These are phyloP conservation scores for Diospyros kaki DNA, from an alignment of 148 eudicot genomes.

Conservation along the genomic window DNA sequence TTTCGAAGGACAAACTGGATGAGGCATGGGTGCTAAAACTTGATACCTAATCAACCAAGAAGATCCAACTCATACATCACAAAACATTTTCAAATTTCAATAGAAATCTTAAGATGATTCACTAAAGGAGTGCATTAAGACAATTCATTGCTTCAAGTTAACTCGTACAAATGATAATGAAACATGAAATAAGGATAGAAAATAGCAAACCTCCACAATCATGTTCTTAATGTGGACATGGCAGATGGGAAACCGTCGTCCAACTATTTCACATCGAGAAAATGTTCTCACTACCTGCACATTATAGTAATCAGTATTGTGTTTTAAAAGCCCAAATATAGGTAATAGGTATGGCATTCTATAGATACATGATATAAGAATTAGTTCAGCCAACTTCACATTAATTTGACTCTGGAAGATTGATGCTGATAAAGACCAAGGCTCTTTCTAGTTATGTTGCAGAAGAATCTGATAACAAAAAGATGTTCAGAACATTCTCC, in stretches of 20 bases:
- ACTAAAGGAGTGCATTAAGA: not conserved
- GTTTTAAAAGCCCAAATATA: not conserved
- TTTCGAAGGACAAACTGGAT: constrained; percentile 22
- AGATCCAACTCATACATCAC: not conserved
- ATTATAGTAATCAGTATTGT: not conserved
- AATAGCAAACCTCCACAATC: constrained; percentile 53
- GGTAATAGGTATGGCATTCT: not conserved
- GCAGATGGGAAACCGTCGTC: constrained; percentile 77
- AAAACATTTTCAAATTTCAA: not conserved
- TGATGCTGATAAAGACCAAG: not conserved
- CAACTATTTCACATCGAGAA: constrained; percentile 46
- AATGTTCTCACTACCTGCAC: constrained; percentile 53
- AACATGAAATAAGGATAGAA: not conserved
- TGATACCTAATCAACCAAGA: constrained; percentile 57
- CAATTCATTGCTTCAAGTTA: not conserved
- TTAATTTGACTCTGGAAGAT: not conserved
- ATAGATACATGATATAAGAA: not conserved
- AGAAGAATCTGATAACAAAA: no score
- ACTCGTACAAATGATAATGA: not conserved
- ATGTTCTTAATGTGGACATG: constrained; percentile 57
- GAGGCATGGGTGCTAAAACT: constrained; percentile 62
- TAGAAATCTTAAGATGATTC: not conserved
- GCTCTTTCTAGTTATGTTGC: not conserved
- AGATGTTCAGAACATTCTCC: not conserved
- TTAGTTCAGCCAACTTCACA: not conserved